Evolutionary conservation across 441 rosid species (phyloP).

Genomic region (Erysimum pusillum): DNA sequence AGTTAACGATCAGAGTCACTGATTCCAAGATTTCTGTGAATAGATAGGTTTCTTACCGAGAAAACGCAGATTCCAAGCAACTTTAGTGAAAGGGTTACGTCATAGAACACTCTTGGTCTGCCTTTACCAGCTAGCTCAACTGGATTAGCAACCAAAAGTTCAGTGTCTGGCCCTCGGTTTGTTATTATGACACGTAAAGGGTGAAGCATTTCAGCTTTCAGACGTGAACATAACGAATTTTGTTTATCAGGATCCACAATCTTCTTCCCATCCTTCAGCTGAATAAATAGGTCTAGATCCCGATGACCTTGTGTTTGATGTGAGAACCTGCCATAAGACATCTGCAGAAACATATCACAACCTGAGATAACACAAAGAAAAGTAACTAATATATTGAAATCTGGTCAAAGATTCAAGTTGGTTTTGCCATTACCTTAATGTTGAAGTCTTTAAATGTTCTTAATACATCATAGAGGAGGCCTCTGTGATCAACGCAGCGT

Average conservation of each 20-base stretch:
- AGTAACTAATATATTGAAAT: not conserved
- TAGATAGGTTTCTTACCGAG: slow-evolving; percentile 59
- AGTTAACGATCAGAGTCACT: slow-evolving; percentile 13
- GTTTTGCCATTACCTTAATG: slow-evolving; percentile 61
- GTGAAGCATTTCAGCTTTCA: slow-evolving; percentile 87
- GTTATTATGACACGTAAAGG: slow-evolving; percentile 78
- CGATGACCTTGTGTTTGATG: slow-evolving; percentile 58
- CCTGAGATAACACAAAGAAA: not conserved
- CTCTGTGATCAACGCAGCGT: slow-evolving; percentile 76
- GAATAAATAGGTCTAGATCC: slow-evolving; percentile 83
- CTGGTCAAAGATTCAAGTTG: not conserved
- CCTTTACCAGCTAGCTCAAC: slow-evolving; percentile 86
- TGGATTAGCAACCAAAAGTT: slow-evolving; percentile 86
- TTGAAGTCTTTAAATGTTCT: slow-evolving; percentile 85
- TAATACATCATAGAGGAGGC: slow-evolving; percentile 78
- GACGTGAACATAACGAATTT: slow-evolving; percentile 56
- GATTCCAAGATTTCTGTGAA: not conserved
- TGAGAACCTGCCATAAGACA: slow-evolving; percentile 79
- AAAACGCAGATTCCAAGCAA: slow-evolving; percentile 79
- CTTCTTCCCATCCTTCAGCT: slow-evolving; percentile 79
- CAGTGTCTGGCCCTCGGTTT: slow-evolving; percentile 84
- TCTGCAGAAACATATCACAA: slow-evolving; percentile 50
- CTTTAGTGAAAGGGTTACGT: slow-evolving; percentile 77
- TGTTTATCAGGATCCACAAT: slow-evolving; percentile 75
- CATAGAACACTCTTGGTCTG: slow-evolving; percentile 86